These are phyloP conservation scores for Mollisia scopiformis DNA, from an alignment of 2,329 filamentous ascomycete genomes.

Conservation along the genomic window DNA sequence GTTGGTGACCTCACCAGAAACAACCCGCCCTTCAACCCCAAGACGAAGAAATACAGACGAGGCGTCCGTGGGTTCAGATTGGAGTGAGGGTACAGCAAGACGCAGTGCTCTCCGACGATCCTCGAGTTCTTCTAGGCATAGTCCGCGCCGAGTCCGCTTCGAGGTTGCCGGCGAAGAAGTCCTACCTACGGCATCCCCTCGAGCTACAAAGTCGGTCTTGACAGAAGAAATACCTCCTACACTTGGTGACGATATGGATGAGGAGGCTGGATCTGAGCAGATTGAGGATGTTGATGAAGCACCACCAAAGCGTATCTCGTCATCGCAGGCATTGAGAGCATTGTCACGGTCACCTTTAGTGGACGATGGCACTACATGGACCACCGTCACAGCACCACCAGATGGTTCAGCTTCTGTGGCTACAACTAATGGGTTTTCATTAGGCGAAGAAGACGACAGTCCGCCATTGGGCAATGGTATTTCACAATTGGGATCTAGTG, in stretches of 20 bases:
- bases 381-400: conserved; percentile 34
- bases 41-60: conserved; percentile 37
- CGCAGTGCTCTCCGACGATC: conserved; percentile 62
- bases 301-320: conserved; percentile 56
- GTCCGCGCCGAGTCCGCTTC: conserved; percentile 65
- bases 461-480: conserved; percentile 10
- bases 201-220: conserved; percentile 14
- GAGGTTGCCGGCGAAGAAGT: conserved; percentile 63
- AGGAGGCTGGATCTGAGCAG: conserved; percentile 37
- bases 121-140: conserved; percentile 50
- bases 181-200: conserved; percentile 59
- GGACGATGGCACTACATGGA: conserved; percentile 42
- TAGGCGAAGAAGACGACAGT: conserved; percentile 25
- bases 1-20: conserved; percentile 27
- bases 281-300: conserved; percentile 41
- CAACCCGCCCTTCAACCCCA: conserved; percentile 26
- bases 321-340: conserved; percentile 56
- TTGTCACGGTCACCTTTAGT: conserved; percentile 55
- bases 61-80: conserved; percentile 53
- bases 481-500: conserved; percentile 10
- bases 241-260: conserved; percentile 33
- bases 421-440: conserved; percentile 12
- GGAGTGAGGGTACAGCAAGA: conserved; percentile 50
- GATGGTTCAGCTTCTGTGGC: conserved; percentile 37
- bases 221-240: conserved; percentile 17